Evolutionary conservation across 2,329 filamentous ascomycete genomes (phyloP).

Genomic region (Aspergillus clavatus): DNA sequence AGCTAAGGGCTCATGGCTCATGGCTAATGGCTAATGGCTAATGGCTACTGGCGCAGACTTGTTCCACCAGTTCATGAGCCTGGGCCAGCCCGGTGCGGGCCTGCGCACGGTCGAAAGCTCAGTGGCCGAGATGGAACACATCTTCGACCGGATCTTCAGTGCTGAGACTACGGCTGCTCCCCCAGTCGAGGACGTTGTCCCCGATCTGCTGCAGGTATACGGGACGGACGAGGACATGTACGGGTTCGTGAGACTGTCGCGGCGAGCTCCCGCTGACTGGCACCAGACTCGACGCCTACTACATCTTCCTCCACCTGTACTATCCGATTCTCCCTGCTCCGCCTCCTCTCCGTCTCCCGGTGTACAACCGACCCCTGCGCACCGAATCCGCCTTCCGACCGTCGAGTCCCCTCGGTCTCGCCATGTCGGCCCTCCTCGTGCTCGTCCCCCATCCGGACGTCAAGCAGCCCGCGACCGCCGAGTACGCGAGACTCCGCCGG

Average conservation of each 20-base stretch:
- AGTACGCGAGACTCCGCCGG: constrained; percentile 18
- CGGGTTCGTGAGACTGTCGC: constrained; percentile 12
- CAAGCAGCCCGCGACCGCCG: constrained; percentile 13
- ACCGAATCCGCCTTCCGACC: constrained; percentile 12
- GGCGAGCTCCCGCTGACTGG: background rate
- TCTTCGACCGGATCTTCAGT: constrained; percentile 43
- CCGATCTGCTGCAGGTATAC: constrained; percentile 39
- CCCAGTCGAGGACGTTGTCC: background rate
- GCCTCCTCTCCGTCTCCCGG: constrained; percentile 14
- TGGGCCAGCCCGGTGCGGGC: constrained; percentile 46
- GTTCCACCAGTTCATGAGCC: constrained; percentile 12
- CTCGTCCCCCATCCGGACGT: constrained; percentile 24
- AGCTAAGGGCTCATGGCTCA: too few relatives aligned
- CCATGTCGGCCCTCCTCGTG: constrained; percentile 25
- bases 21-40: too few relatives aligned
- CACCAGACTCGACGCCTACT: constrained; percentile 28
- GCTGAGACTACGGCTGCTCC: constrained; percentile 2
- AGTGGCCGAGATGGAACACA: constrained; percentile 46
- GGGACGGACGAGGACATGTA: constrained; percentile 41
- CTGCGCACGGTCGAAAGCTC: constrained; percentile 45
- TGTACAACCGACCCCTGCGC: constrained; percentile 12
- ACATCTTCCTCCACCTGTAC: constrained; percentile 28
- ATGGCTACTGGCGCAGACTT: too few relatives aligned
- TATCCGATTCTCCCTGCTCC: constrained; percentile 28
- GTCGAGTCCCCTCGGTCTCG: constrained; percentile 23